phyloP scores from a whole-genome alignment of 2,329 filamentous ascomycete species.

The Pseudogymnoascus sp. region DNA sequence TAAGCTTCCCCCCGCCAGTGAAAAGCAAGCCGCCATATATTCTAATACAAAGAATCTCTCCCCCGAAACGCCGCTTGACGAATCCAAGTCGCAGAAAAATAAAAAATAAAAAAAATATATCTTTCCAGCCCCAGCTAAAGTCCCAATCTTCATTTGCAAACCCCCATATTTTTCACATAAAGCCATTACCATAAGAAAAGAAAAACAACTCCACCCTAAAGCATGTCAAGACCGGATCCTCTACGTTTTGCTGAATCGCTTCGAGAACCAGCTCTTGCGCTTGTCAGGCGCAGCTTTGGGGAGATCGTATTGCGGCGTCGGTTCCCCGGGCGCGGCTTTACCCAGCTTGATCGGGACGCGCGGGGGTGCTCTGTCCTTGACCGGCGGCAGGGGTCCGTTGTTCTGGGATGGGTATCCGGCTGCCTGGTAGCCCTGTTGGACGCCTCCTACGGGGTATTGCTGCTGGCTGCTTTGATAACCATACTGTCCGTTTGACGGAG shows the following conservation, averaged over 20 bases:
- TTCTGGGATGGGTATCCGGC: slow-evolving; percentile 20
- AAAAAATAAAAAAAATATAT: background rate
- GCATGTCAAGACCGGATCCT: slow-evolving; percentile 18
- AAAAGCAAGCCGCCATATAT: background rate
- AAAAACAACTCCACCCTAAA: background rate
- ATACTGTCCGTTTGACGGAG: slow-evolving; percentile 23
- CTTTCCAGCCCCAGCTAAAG: background rate
- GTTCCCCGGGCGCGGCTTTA: slow-evolving; percentile 5
- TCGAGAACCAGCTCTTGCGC: slow-evolving; percentile 84
- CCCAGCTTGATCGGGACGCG: slow-evolving; percentile 27
- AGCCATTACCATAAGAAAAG: background rate
- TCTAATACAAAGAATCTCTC: background rate
- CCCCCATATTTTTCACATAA: background rate
- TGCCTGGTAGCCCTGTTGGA: background rate
- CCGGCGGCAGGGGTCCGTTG: slow-evolving; percentile 21
- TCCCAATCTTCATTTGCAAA: background rate
- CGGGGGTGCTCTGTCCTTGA: slow-evolving; percentile 19
- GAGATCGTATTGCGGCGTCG: slow-evolving; percentile 12
- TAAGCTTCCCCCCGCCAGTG: background rate
- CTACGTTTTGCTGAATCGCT: slow-evolving; percentile 64
- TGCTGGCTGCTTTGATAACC: slow-evolving; percentile 18
- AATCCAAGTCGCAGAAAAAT: background rate
- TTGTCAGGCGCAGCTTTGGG: slow-evolving; percentile 47
- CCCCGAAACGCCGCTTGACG: background rate
- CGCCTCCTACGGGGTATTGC: slow-evolving; percentile 15